Percentiles rank a stretch among this genome's conserved stretches.
Evolutionary conservation across 2,329 filamentous ascomycete genomes (phyloP).

Genomic region (Cladosporium sp.): DNA sequence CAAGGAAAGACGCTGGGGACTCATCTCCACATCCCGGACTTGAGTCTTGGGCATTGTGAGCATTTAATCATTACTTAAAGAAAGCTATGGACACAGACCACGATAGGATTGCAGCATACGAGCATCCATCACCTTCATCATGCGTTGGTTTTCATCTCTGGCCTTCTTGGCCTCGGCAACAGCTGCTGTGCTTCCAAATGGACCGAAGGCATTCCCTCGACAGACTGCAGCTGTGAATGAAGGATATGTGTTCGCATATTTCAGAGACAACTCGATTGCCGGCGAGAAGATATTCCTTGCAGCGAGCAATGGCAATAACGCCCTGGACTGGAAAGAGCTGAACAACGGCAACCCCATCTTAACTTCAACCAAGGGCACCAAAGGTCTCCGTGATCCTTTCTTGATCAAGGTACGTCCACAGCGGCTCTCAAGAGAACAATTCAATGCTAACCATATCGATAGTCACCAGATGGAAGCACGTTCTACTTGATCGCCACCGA

Average conservation of each 20-base stretch:
- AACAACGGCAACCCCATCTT: conserved; percentile 53
- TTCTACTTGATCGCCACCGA: conserved; percentile 58
- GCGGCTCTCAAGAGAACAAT: not conserved
- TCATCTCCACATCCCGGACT: conserved; percentile 8
- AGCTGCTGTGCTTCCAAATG: conserved; percentile 11
- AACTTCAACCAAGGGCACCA: conserved; percentile 51
- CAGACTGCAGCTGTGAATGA: conserved; percentile 23
- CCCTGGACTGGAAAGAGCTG: conserved; percentile 54
- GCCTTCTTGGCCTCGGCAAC: conserved; percentile 5
- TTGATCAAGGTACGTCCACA: conserved; percentile 44
- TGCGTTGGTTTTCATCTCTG: conserved; percentile 4
- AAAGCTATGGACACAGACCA: not conserved
- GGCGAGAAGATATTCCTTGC: conserved; percentile 59
- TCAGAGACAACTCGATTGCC: conserved; percentile 47
- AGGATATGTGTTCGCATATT: conserved; percentile 57
- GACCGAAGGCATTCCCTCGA: not conserved
- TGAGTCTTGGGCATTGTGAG: not conserved
- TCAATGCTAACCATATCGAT: not conserved
- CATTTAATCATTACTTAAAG: not conserved
- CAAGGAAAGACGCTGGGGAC: not conserved
- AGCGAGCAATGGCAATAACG: conserved; percentile 56
- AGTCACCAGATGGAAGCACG: conserved; percentile 51
- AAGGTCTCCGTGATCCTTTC: conserved; percentile 56
- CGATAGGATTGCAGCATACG: too few relatives aligned
- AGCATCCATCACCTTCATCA: not conserved